Base-by-base conservation (phyloP, 2,329 filamentous ascomycete genomes). In the Metarhizium guizhouense region DNA sequence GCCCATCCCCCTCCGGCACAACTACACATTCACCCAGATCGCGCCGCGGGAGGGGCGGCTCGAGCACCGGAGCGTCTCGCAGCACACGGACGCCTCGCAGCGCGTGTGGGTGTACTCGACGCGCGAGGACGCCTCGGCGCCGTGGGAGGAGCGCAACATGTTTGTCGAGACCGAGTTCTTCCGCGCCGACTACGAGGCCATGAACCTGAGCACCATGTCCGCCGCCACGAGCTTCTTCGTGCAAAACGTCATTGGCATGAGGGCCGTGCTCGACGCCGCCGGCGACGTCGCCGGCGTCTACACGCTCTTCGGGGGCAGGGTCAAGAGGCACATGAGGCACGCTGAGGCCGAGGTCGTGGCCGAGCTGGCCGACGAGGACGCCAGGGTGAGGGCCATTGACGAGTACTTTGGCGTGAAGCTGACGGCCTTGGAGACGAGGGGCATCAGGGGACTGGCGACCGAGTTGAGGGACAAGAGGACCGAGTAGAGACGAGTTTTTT, bases 101-200 rank as follows among this genome's bases (percentile, higher is more conserved):
- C 65, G 67, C 7, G 57, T 70, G 36, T 76, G 73, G 74, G 66
- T 76, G 11, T 75, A 72, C 58, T 69, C 68, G 51, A 61, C 63
- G 10, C 64, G 58, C 7, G 61, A 64, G 14, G 63, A 55, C 36
- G 53, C 68, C 8, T 58, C 66, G 0, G 65, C 64, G 7, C 66
- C 69, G 0, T 84, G 77, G 72, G 63, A 65, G 13, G 72, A 75
- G 10, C 71, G 69, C 47, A 82, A 83, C 63, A 75, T 73, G 57
- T 83, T 83, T 61, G 72, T 71, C 4, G 76, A 81, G 54, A 70
- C 65, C 7, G 78, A 80, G 63, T 76, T 76, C 60, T 67, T 77
- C 51, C 67, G 70, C 3, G 67, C 65, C 49, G 78, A 81, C 62
- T 79, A 75, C 54, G 68, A 71, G 56, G 67, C 77, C 58, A 76